Base-by-base conservation (phyloP, 495 filamentous ascomycete species). In the Xylaria sp. region DNA sequence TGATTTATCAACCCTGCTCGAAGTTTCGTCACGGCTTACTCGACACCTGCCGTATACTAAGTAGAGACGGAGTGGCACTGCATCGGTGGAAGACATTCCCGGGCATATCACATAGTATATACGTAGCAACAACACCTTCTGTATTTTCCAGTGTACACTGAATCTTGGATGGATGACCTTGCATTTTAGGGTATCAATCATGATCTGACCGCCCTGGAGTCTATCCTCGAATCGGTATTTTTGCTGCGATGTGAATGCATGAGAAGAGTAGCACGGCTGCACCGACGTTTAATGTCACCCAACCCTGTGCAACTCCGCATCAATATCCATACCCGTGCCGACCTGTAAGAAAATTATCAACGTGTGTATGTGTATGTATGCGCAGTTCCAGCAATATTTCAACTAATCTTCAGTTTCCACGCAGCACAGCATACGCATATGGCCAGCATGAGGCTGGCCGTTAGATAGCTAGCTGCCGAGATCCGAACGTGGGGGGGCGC, bases 261-360 rank as follows among this genome's bases (percentile, higher is more conserved):
- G 35, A 61, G 12, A 62, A 26, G 5, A 21, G 21, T 40, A 12
- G 35, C 19, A 24, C 35, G 57, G 57, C 31, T 41, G 57, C 29
- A 43, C 31, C 59, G 59, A 29, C n/a, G 37, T 43, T 62, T 17
- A 41, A 40, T 62, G 59, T 62, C 59, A 62, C 37, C 33, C 37
- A 43, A 24, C 14, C 37, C 37, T 43, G 37, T 29, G 21, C 37
- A 21, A 21, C 57, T 3, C 5, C 33, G 53, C 5, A 17, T 12
- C 57, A 21, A 37, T 59, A 14, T 59, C 4, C 17, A 33, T 21
- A 19, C 2, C n/a, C 11, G 31, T 21, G 33, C 37, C 37, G 59
- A 37, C 35, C 8, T 37, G 3, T 37, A 8, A 3, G 35, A 40
- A 15, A 43, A 4, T 33, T 6, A n/a, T 43, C 37, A n/a, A 40